Conservation (phyloP, 352 stramenopile species). For the Peronospora destructor region DNA sequence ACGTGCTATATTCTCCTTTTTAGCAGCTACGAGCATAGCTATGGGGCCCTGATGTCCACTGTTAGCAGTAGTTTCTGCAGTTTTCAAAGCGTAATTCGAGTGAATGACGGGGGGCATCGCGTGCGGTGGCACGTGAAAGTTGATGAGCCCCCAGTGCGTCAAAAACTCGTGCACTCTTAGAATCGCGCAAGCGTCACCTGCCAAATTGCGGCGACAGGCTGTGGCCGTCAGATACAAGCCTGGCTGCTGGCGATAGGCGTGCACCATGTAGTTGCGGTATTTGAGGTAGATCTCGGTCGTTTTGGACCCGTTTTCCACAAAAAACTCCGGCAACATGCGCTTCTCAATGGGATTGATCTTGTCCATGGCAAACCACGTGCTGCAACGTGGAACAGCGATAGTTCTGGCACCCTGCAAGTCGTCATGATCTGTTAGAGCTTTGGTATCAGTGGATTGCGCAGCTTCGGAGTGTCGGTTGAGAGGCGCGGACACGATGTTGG, state of each 20-base stretch:
- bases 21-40: constrained; percentile 32
- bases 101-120: constrained; percentile 48
- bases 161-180: constrained; percentile 82
- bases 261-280: constrained; percentile 85
- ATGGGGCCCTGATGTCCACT: constrained; percentile 5
- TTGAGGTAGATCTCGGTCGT: constrained; percentile 67
- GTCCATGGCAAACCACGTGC: constrained; percentile 73
- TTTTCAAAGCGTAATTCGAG: constrained; percentile 47
- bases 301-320: constrained; percentile 27
- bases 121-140: constrained; percentile 76
- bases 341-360: constrained; percentile 73
- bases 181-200: constrained; percentile 75
- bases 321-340: constrained; percentile 83
- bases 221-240: constrained; percentile 77
- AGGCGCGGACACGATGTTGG: neutral
- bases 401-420: constrained; percentile 21
- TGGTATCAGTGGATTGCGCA: constrained; percentile 6
- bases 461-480: neutral
- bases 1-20: constrained; percentile 22
- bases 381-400: constrained; percentile 63
- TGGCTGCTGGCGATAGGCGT: constrained; percentile 72
- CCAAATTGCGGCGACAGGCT: constrained; percentile 74
- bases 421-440: constrained; percentile 21
- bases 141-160: constrained; percentile 82
- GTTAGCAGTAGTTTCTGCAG: constrained; percentile 2